phyloP scores from a whole-genome alignment of 2,329 filamentous ascomycete genomes.

The Decorospora gaudefroyi region DNA sequence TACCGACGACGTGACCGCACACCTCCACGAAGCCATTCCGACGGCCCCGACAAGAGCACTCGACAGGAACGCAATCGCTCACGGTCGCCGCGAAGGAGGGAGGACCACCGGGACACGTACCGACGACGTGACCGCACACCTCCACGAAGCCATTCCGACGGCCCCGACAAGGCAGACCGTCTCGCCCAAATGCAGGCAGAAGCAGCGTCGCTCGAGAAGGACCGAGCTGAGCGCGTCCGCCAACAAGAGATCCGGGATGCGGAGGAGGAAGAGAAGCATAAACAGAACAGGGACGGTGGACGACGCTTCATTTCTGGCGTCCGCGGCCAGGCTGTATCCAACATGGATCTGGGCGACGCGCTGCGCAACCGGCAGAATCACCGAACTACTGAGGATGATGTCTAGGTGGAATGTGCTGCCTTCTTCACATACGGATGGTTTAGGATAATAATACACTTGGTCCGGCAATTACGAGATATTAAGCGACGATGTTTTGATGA shows the following conservation, averaged over 20 bases:
- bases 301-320: conserved; percentile 32
- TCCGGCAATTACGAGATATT: too few species aligned
- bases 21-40: conserved; percentile 14
- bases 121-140: conserved; percentile 30
- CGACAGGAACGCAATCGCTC: conserved; percentile 21
- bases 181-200: conserved; percentile 45
- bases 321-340: conserved; percentile 28
- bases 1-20: conserved; percentile 30
- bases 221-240: conserved; percentile 42
- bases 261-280: conserved; percentile 37
- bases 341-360: conserved; percentile 37
- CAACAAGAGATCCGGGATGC: conserved; percentile 40
- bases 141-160: conserved; percentile 13
- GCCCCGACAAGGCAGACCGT: conserved; percentile 30
- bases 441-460: too few species aligned
- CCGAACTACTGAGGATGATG: too few species aligned
- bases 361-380: too few species aligned
- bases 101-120: conserved; percentile 24
- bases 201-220: conserved; percentile 39
- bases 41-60: conserved; percentile 15
- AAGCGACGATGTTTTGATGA: too few species aligned
- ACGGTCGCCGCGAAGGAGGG: conserved; percentile 21
- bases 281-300: conserved; percentile 30
- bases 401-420: too few species aligned
- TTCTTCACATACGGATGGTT: too few species aligned